Base-by-base conservation (phyloP, 2,329 filamentous ascomycete genomes). In the Talaromyces sp. region DNA sequence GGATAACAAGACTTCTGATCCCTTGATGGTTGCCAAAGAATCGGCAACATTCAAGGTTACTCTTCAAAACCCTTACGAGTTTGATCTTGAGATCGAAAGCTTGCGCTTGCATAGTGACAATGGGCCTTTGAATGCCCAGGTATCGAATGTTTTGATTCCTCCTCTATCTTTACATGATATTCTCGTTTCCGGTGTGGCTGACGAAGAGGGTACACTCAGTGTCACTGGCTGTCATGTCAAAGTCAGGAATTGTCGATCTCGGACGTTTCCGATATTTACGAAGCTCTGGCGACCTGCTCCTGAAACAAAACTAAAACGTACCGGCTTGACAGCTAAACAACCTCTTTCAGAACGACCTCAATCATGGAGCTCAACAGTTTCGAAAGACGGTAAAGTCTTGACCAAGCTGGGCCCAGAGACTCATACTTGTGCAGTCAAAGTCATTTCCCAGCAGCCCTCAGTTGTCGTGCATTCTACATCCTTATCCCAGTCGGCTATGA, bases 31-130 rank as follows among this genome's bases (percentile, higher is more conserved):
- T 21, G 87, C 90, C 4, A 88, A 87, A 17, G 93, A 98, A 73
- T 77, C 84, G 61, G 87, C 90, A 2, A 86, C 84, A 4, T 96
- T 97, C 74, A 84, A 85, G 66, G 83, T 98, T 31, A 92, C 89
- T 1, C 79, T 99, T 19, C 95, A 98, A 70, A 99, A 99, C 67
- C 91, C 93, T 0, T 97, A 92, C 67, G 93, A 98, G 62, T 89
- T 98, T 65, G 91, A 97, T 63, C 79, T 99, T 4, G 91, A 96
- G 58, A 87, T 99, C 35, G 92, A 98, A 71, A 88, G 86, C 58
- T 82, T 99, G 51, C 83, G 82, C 27, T 78, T 99, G 7, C 87
- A 91, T 63, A 85, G 87, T 10, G 86, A 90, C 62, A 92, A 91
- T 0, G 83, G 87, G 26, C 81, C 86, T 1, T 90, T 97, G 60